Base-by-base conservation (phyloP, 805 yeast species). In the Helenozyma baotianmanensis region DNA sequence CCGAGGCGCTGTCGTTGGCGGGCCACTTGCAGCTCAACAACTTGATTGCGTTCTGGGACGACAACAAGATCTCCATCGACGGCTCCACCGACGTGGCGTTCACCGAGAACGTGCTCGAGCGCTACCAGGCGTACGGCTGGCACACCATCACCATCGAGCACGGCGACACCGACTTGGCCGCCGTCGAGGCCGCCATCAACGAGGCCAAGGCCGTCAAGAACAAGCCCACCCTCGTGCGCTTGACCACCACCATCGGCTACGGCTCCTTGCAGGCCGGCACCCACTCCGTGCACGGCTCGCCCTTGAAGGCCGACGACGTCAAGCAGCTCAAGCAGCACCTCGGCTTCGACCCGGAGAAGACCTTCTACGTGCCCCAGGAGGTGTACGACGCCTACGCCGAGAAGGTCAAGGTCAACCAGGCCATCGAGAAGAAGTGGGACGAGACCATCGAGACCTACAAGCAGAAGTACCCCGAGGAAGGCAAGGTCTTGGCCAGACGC, bases 61-160 rank as follows among this genome's bases (percentile, higher is more conserved):
- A 88, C 72, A 90, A 90, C 81, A 81, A 80, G 60, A 89, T 90
- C 74, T 82, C 97, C 53, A 90, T 90, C 60, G 98, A 90, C 62
- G 98, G 98, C 73, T 70, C 74, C 67, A 90, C 94, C 56, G 71
- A 76, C 45, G 79, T 80, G 41, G 86, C 97, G 39, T 89, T 90
- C 78, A 86, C 96, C 44, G 97, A 90, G 72, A 85, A 90, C 59
- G 97, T 90, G 34, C 56, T 73, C 48, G 73, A 71, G 60, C 80
- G 97, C 69, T 82, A 83, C 62, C 81, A 80, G 71, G 74, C 96
- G 37, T 92, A 90, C 66, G 97, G 96, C 50, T 90, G 97, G 97
- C 82, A 90, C 70, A 75, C 82, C 25, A 40, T 83, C 45, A 69
- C 74, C 63, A 89, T 92, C 50, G 63, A 70, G 48, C 75, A 88